Evolutionary conservation across 192 early-diverging fungal genomes (phyloP).

Genomic region (Thamnidium elegans): DNA sequence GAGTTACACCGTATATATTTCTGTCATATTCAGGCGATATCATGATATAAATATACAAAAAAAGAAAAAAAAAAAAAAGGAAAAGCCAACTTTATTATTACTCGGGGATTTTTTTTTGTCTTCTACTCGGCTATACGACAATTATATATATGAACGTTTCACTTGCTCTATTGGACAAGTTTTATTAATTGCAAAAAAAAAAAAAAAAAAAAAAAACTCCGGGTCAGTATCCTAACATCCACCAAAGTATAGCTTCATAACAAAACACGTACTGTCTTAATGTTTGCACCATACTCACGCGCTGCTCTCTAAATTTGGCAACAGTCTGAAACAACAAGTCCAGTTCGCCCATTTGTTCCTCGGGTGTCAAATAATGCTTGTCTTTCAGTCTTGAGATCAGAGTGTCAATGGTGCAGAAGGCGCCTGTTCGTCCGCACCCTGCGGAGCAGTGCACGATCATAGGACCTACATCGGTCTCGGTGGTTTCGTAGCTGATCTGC

Average conservation of each 20-base stretch:
- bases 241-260: constrained; percentile 75
- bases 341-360: constrained; percentile 23
- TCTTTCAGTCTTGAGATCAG: constrained; percentile 42
- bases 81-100: too few species aligned
- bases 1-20: too few species aligned
- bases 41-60: too few species aligned
- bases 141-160: too few species aligned
- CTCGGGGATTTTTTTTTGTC: too few species aligned
- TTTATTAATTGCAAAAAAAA: too few species aligned
- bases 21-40: too few species aligned
- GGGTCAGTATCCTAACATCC: constrained; percentile 12
- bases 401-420: constrained; percentile 58
- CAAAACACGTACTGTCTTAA: constrained; percentile 79
- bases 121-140: too few species aligned
- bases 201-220: too few species aligned
- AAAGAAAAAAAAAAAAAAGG: too few species aligned
- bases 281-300: constrained; percentile 82
- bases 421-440: constrained; percentile 57
- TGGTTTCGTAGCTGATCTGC: not conserved
- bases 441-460: constrained; percentile 53
- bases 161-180: too few species aligned
- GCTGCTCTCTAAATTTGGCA: constrained; percentile 68
- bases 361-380: constrained; percentile 44
- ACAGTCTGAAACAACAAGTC: constrained; percentile 67
- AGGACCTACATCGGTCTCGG: constrained; percentile 5